phyloP scores from a whole-genome alignment of 768 basidiomycete genomes.

The Amyloporia xantha region DNA sequence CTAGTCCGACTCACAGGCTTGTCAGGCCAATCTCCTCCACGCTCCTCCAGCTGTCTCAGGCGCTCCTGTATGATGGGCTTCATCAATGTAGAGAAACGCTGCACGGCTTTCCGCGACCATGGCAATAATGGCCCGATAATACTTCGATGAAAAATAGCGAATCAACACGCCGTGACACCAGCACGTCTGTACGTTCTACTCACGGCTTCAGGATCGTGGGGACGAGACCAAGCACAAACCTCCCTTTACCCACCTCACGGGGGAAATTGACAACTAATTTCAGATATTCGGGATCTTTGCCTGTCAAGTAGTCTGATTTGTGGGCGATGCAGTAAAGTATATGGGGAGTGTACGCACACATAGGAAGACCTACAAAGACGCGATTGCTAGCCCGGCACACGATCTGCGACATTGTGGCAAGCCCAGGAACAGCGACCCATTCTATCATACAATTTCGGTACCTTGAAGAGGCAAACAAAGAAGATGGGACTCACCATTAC shows the following conservation, averaged over 20 bases:
- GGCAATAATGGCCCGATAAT: slow-evolving; percentile 13
- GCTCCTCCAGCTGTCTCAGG: slow-evolving; percentile 11
- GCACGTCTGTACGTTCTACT: neutral
- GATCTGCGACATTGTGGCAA: slow-evolving; percentile 17
- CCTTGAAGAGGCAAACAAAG: no score
- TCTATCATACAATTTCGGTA: no score
- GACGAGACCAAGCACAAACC: slow-evolving; percentile 19
- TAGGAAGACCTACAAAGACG: slow-evolving; percentile 41
- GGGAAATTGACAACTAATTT: slow-evolving; percentile 27
- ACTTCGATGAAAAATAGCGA: slow-evolving; percentile 6
- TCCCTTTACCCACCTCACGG: slow-evolving; percentile 22
- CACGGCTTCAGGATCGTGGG: slow-evolving; percentile 30
- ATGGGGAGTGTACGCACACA: slow-evolving; percentile 32
- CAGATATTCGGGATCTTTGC: slow-evolving; percentile 23
- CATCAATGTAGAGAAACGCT: slow-evolving; percentile 14
- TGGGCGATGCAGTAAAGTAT: neutral
- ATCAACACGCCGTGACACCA: slow-evolving; percentile 1
- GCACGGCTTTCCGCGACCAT: slow-evolving; percentile 2
- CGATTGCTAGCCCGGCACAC: slow-evolving; percentile 38
- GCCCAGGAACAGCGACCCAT: neutral
- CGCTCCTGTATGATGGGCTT: slow-evolving; percentile 28
- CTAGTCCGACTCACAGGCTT: slow-evolving; percentile 30
- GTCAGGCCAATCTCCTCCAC: slow-evolving; percentile 23
- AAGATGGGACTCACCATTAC: slow-evolving; percentile 12
- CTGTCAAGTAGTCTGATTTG: slow-evolving; percentile 7